These are phyloP conservation scores for Petunia axillaris DNA, from an alignment of 257 asterid species.

Conservation along the genomic window DNA sequence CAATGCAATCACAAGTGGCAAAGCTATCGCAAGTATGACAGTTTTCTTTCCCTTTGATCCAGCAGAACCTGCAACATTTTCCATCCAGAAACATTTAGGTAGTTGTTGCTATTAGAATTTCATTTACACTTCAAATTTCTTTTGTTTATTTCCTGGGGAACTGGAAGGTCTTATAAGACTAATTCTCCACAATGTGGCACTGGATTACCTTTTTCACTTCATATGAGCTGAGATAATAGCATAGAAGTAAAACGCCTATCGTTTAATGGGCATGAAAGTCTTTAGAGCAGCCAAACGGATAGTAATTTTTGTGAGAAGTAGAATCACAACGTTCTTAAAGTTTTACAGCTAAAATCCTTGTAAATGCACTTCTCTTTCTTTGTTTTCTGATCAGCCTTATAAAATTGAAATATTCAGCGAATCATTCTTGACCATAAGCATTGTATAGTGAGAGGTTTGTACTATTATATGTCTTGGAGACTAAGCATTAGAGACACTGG, in stretches of 20 bases:
- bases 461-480: background rate
- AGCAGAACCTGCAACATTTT: conserved; percentile 11
- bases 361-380: background rate
- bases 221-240: background rate
- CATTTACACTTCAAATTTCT: background rate
- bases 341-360: no score
- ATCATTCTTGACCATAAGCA: conserved; percentile 6
- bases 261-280: no score
- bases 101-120: background rate
- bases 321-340: no score
- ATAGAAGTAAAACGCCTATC: background rate
- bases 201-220: background rate
- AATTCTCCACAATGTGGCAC: background rate
- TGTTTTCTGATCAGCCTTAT: background rate
- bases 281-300: background rate
- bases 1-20: conserved; percentile 8
- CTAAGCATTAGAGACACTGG: no score
- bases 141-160: background rate
- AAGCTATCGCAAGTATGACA: conserved; percentile 21
- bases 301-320: background rate
- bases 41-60: background rate
- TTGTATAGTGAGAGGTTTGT: background rate
- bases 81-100: background rate
- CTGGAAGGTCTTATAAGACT: background rate
- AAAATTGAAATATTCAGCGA: background rate